A percentile compares a stretch with the other conserved stretches of the same genome.
Evolutionary conservation across 1,284 basidiomycete genomes (phyloP).

Genomic region (Puccinia brachypodii): DNA sequence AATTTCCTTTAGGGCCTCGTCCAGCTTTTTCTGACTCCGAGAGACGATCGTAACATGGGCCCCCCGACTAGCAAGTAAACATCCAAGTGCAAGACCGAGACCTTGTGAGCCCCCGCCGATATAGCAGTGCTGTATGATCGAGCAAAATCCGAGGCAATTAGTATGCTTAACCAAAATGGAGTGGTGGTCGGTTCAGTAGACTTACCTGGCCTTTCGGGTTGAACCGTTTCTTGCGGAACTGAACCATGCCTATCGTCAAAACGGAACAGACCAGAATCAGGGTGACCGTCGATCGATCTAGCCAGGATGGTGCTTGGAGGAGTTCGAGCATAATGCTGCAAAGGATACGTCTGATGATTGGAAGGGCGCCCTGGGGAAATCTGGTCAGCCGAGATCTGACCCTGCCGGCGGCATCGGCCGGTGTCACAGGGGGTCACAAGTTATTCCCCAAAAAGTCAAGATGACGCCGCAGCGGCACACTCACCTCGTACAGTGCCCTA

Average conservation of each 20-base stretch:
- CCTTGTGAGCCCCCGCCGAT: constrained; percentile 79
- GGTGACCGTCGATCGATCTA: constrained; percentile 2
- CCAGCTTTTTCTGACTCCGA: constrained; percentile 66
- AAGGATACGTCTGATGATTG: no score
- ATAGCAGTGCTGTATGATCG: constrained; percentile 65
- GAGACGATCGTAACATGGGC: constrained; percentile 81
- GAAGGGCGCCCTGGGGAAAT: no score
- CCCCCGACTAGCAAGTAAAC: constrained; percentile 68
- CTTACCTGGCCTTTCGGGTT: constrained; percentile 18
- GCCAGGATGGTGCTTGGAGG: neutral
- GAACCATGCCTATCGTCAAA: constrained; percentile 26
- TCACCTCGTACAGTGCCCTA: no score
- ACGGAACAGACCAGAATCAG: constrained; percentile 11
- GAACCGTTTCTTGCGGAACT: constrained; percentile 31
- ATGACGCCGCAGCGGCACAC: no score
- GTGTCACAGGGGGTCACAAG: no score
- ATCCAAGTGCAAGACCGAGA: constrained; percentile 72
- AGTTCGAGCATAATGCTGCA: neutral
- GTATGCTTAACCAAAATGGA: constrained; percentile 40
- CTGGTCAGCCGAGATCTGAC: no score
- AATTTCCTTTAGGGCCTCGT: constrained; percentile 64
- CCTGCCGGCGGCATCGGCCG: no score
- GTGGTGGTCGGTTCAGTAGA: neutral
- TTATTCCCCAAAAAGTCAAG: no score
- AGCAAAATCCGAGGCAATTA: neutral